Base-by-base conservation (phyloP, 148 eudicot genomes). In the Fagopyrum esculentum region DNA sequence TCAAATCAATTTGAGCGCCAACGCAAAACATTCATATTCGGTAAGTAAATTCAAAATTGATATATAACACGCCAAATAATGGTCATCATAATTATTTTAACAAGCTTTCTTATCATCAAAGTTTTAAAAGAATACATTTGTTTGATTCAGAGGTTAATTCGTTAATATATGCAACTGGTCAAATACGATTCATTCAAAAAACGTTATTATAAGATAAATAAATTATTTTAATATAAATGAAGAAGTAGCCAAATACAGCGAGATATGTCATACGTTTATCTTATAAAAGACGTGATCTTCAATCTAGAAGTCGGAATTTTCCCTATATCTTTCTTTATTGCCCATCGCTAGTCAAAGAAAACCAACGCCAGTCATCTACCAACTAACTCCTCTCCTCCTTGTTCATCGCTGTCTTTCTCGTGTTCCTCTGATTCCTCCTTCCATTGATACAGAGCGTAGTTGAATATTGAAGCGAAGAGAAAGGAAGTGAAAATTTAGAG, bases 331-430 rank as follows among this genome's bases (percentile, higher is more conserved):
- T 44, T 61, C 44, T 30, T 30, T 63, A 43, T 9, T 63, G 15
- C 44, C 45, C 71, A 46, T 43, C 9, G 4, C 71, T 35, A 66
- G 47, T 66, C 71, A 66, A 66, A 66, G 8, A 12, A 66, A 15
- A 66, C 46, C 47, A 66, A 66, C 71, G 71, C 17, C 71, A 15
- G 71, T 43, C 46, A 40, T 66, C 71, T 40, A 12, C 71, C 71
- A 61, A 59, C 69, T 13, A 63, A 29, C 43, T 63, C 16, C 26
- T 4, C 69, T 9, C 11, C 10, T 35, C 8, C 8, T 6, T 6
- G 22, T 35, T 40, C 26, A 5, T 35, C 44, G 12, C 22, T 30
- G 6, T 13, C 1, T 12, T 5, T 66, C 71, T 35, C 35, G 9
- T 66, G 43, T 10, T 40, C 43, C 71, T 22, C 12, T 3, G 12